Conservation (phyloP, 2,329 filamentous ascomycete species). For the Ascochyta pisi region DNA sequence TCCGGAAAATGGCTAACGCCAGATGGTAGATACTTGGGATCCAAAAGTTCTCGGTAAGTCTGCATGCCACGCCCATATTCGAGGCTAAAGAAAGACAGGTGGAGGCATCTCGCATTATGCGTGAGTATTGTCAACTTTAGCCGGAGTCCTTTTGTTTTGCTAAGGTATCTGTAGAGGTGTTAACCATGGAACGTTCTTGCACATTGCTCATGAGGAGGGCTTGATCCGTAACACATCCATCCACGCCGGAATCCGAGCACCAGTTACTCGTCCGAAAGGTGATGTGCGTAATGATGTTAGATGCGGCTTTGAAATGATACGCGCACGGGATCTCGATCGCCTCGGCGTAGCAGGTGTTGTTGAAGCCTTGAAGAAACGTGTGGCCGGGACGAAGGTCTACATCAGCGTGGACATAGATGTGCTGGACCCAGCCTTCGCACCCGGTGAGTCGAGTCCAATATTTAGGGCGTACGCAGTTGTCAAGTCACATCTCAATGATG, state of each 20-base stretch:
- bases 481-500: not conserved
- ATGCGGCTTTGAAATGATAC: constrained; percentile 66
- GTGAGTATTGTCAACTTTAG: constrained; percentile 47
- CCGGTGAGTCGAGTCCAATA: constrained; percentile 47
- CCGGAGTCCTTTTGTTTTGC: not conserved
- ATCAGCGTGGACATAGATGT: constrained; percentile 65
- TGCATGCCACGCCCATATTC: not conserved
- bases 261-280: constrained; percentile 56
- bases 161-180: constrained; percentile 49
- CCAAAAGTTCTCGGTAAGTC: constrained; percentile 58
- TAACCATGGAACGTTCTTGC: constrained; percentile 68
- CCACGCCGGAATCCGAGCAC: constrained; percentile 68
- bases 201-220: constrained; percentile 68
- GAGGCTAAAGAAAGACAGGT: constrained; percentile 42
- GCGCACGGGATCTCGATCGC: constrained; percentile 62
- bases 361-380: constrained; percentile 57
- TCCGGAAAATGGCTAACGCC: not conserved
- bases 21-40: constrained; percentile 60
- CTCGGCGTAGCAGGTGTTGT: constrained; percentile 58
- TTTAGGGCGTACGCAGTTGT: not conserved
- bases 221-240: constrained; percentile 65
- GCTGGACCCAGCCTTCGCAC: constrained; percentile 62
- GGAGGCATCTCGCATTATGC: constrained; percentile 67
- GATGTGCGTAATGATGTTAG: constrained; percentile 64
- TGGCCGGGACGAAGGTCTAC: constrained; percentile 61